Base-by-base conservation (phyloP, 164 flowering plant genomes). In the Hamamelis virginiana region DNA sequence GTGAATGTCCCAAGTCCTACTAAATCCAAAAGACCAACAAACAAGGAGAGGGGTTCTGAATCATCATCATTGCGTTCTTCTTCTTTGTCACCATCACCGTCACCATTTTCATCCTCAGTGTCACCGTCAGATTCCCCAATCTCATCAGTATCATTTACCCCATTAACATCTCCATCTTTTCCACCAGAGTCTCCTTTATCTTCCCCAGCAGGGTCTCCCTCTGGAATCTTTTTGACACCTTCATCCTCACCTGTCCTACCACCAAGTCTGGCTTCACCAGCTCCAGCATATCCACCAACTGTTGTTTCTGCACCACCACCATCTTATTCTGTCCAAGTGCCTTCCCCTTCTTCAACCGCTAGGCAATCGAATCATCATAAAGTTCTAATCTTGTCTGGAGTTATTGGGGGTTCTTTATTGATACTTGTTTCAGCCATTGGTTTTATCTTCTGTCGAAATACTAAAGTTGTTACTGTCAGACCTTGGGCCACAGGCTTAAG, bases 401-500 rank as follows among this genome's bases (percentile, higher is more conserved):
- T 59, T 18, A 6, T 70, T 28, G 86, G 82, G 16, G 84, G 79
- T 26, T 64, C 69, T 33, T 11, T 72, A 13, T 12, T 85, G 33
- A 11, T 80, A n/a, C 50, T 83, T 28, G 1, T 80, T 27, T 72
- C 76, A 53, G 76, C 69, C 22, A 38, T 78, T 22, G 75, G 64
- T 43, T 19, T 84, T 66, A 8, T 82, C 53, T 28, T 77, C 60
- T 80, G 69, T 75, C 69, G 80, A 76, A 68, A 77, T 55, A 76
- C 41, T 46, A 86, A 81, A 72, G 79, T 81, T 58, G 86, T 79
- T 43, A 69, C 82, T 41, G 88, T 89, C 51, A 87, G 74, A 73
- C 93, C 93, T 51, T 89, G 91, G 93, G 80, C 82, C 45, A 85
- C 91, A 51, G 91, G 89, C 22, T 73, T 89, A 51, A 89, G 93